These are phyloP conservation scores for barrel medic (Medicago truncatula) DNA, from an alignment of 306 rosid genomes.

Conservation along the genomic window MtrunA17r5.0-ANR NC_053044.1:3981501-3982000, in stretches of 20 bases:
- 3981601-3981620: slow-evolving; percentile 14
- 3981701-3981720: slow-evolving; percentile 23
- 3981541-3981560: not conserved
- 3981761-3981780: slow-evolving; percentile 18
- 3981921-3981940: slow-evolving; percentile 22
- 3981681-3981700: not conserved
- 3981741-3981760: slow-evolving; percentile 7
- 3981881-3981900: not conserved
- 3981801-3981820: slow-evolving; percentile 10
- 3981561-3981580: not conserved
- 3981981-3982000: slow-evolving; percentile 4
- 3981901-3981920: slow-evolving; percentile 23
- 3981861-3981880: slow-evolving; percentile 5
- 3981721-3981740: slow-evolving; percentile 2
- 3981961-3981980: not conserved
- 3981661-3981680: not conserved
- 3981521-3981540: slow-evolving; percentile 15
- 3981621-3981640: slow-evolving; percentile 18
- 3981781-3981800: slow-evolving; percentile 4
- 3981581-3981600: slow-evolving; percentile 1
- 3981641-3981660: not conserved
- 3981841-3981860: not conserved
- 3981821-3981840: not conserved
- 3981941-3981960: slow-evolving; percentile 8
- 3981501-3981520: slow-evolving; percentile 5